These are phyloP conservation scores for Pseudocercospora vitis DNA, from an alignment of 2,329 filamentous ascomycete species.

Conservation along the genomic window DNA sequence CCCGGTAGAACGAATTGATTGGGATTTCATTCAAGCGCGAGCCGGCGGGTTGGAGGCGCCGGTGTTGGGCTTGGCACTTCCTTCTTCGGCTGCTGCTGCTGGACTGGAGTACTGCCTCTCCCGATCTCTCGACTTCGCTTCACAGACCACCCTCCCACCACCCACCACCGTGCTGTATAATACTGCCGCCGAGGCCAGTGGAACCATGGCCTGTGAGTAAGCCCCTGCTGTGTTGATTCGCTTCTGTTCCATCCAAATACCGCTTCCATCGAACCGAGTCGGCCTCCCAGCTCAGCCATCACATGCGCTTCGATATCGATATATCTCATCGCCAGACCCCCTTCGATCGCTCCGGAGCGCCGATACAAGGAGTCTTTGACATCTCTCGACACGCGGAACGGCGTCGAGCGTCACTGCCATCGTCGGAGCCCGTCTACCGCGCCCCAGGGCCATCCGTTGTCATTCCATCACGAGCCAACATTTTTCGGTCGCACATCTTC, in stretches of 20 bases:
- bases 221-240: conserved; percentile 37
- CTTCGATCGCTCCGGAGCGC: conserved; percentile 21
- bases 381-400: conserved; percentile 20
- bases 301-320: conserved; percentile 26
- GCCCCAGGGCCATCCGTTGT: conserved; percentile 30
- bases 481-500: conserved; percentile 44
- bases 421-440: conserved; percentile 23
- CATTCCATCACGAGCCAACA: conserved; percentile 32
- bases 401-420: conserved; percentile 10
- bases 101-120: neutral
- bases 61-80: conserved; percentile 2
- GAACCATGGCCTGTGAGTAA: conserved; percentile 62
- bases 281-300: conserved; percentile 31
- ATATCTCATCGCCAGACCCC: conserved; percentile 32
- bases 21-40: neutral
- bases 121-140: conserved; percentile 10
- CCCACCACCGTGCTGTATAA: conserved; percentile 14
- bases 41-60: neutral
- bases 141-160: conserved; percentile 17
- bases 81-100: conserved; percentile 4
- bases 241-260: conserved; percentile 16
- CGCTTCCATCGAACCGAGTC: conserved; percentile 18
- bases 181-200: conserved; percentile 32
- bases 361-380: conserved; percentile 20
- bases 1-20: neutral